Conservation (phyloP, 2,329 filamentous ascomycete species). For the Trichoderma sp. region DNA sequence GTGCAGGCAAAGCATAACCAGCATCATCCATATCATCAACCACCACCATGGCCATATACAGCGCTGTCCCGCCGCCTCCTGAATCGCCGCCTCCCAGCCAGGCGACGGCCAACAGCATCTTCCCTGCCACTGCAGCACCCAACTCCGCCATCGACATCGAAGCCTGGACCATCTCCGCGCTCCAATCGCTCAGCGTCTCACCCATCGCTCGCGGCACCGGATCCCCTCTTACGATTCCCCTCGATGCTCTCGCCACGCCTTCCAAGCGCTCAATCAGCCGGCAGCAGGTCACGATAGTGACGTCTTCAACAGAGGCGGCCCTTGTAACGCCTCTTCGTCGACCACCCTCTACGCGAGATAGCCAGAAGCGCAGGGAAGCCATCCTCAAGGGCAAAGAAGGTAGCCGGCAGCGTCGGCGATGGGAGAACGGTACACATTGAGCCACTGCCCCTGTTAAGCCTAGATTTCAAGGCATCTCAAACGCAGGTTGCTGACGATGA, state of each 20-base stretch:
- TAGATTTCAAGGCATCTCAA: neutral
- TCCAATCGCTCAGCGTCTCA: constrained; percentile 59
- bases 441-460: neutral
- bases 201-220: constrained; percentile 62
- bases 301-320: neutral
- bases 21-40: neutral
- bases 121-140: constrained; percentile 33
- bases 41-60: constrained; percentile 55
- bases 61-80: constrained; percentile 55
- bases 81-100: constrained; percentile 39
- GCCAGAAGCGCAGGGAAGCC: constrained; percentile 67
- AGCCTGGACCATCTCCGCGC: constrained; percentile 66
- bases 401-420: constrained; percentile 80
- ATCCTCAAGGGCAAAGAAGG: constrained; percentile 90
- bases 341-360: constrained; percentile 57
- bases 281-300: constrained; percentile 7
- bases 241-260: constrained; percentile 60
- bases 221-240: constrained; percentile 71
- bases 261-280: constrained; percentile 23
- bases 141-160: constrained; percentile 60
- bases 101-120: constrained; percentile 25
- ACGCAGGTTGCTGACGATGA: constrained; percentile 11
- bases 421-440: constrained; percentile 81
- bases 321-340: constrained; percentile 40
- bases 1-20: neutral